Conservation (phyloP, 805 yeast species). For the Candida sonorensis region DNA sequence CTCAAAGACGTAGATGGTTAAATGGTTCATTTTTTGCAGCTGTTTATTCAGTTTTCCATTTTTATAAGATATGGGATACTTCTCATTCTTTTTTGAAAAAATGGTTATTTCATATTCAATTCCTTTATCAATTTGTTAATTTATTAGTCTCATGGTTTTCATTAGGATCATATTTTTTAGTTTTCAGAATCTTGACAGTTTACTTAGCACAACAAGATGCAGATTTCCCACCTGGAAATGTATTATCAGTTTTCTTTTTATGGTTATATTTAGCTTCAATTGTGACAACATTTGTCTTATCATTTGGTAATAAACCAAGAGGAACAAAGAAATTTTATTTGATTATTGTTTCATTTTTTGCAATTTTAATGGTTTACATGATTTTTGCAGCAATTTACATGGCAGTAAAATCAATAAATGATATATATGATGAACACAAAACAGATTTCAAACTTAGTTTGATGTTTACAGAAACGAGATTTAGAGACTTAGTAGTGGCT, state of each 20-base stretch:
- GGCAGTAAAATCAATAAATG: conserved; percentile 55
- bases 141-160: conserved; percentile 90
- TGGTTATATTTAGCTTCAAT: conserved; percentile 82
- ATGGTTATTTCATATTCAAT: conserved; percentile 67
- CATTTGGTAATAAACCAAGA: conserved; percentile 91
- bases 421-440: conserved; percentile 29
- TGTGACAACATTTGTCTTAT: conserved; percentile 78
- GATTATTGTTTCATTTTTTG: conserved; percentile 71
- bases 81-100: conserved; percentile 68
- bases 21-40: conserved; percentile 97
- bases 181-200: conserved; percentile 79
- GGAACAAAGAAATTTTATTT: conserved; percentile 80
- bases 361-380: conserved; percentile 83
- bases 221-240: conserved; percentile 64
- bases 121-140: conserved; percentile 66
- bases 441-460: conserved; percentile 34
- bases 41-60: conserved; percentile 75
- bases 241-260: conserved; percentile 68
- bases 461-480: conserved; percentile 60
- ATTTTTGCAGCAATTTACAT: conserved; percentile 80
- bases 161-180: conserved; percentile 81
- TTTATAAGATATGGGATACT: conserved; percentile 69
- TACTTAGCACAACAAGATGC: conserved; percentile 62
- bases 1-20: conserved; percentile 94
- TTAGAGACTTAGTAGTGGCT: conserved; percentile 84